Evolutionary conservation across 2,329 filamentous ascomycete species (phyloP).

Genomic region (Aureobasidium sp.): DNA sequence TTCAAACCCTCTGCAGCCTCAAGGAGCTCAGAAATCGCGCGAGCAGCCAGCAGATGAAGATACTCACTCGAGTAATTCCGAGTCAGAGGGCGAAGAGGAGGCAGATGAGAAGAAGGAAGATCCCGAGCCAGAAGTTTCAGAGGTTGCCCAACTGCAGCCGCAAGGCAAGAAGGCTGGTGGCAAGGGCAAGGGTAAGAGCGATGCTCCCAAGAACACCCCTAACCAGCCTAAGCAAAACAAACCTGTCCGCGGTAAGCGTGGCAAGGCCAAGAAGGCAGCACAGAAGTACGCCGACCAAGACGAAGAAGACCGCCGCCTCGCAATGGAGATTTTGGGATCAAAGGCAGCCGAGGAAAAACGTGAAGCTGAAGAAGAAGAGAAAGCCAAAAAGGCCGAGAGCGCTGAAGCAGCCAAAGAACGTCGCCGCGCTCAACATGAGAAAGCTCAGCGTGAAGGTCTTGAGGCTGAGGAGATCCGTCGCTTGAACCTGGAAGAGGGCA

Average conservation of each 20-base stretch:
- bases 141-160: conserved; percentile 17
- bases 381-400: conserved; percentile 58
- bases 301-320: conserved; percentile 80
- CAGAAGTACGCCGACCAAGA: conserved; percentile 91
- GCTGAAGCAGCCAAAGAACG: conserved; percentile 63
- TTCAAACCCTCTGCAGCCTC: conserved; percentile 19
- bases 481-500: conserved; percentile 52
- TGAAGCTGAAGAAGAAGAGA: conserved; percentile 53
- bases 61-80: conserved; percentile 21
- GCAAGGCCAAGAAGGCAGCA: conserved; percentile 80
- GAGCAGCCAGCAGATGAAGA: conserved; percentile 24
- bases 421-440: conserved; percentile 70
- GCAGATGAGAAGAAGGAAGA: conserved; percentile 29
- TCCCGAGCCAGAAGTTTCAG: conserved; percentile 23
- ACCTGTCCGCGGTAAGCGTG: conserved; percentile 62
- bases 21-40: conserved; percentile 13
- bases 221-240: conserved; percentile 23
- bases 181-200: conserved; percentile 21
- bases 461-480: conserved; percentile 65
- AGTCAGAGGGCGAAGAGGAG: conserved; percentile 24
- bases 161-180: conserved; percentile 25
- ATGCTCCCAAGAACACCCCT: conserved; percentile 18
- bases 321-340: conserved; percentile 81
- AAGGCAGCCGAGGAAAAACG: conserved; percentile 59
- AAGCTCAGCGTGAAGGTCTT: conserved; percentile 66